A percentile compares a stretch with the other conserved stretches of the same genome.
Evolutionary conservation across 2,329 filamentous ascomycete genomes (phyloP).

Genomic region (Plectosphaerella plurivora): DNA sequence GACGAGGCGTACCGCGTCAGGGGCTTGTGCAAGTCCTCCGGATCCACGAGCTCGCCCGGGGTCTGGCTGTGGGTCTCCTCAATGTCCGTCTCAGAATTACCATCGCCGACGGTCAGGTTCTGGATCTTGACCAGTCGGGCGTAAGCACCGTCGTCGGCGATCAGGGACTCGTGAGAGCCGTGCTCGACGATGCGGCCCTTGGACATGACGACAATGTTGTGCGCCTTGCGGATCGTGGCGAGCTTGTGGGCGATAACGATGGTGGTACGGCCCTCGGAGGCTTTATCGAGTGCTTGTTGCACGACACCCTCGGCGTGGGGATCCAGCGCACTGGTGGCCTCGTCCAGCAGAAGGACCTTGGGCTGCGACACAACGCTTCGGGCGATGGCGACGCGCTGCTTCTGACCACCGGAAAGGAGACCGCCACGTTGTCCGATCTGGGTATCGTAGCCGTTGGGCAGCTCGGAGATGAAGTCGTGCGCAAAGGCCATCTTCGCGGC

Average conservation of each 20-base stretch:
- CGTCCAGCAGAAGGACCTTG: slow-evolving; percentile 58
- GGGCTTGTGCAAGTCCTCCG: slow-evolving; percentile 19
- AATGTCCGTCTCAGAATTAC: slow-evolving; percentile 19
- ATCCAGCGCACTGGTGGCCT: slow-evolving; percentile 56
- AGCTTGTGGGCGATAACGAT: slow-evolving; percentile 60
- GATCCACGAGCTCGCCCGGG: slow-evolving; percentile 2
- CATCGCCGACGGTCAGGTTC: slow-evolving; percentile 25
- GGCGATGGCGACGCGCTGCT: slow-evolving; percentile 59
- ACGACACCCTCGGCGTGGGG: slow-evolving; percentile 40
- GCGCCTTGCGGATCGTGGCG: slow-evolving; percentile 52
- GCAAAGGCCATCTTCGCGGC: slow-evolving; percentile 41
- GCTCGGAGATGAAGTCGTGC: slow-evolving; percentile 39
- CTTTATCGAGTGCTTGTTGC: slow-evolving; percentile 46
- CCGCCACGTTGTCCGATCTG: slow-evolving; percentile 56
- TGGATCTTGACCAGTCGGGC: slow-evolving; percentile 42
- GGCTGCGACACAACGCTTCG: slow-evolving; percentile 35
- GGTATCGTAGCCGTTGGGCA: slow-evolving; percentile 49
- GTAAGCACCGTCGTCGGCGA: slow-evolving; percentile 43
- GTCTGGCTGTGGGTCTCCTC: slow-evolving; percentile 1
- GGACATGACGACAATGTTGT: slow-evolving; percentile 59
- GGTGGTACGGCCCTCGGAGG: slow-evolving; percentile 53
- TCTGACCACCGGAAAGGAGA: slow-evolving; percentile 60
- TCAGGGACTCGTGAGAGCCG: slow-evolving; percentile 53
- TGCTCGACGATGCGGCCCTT: slow-evolving; percentile 54
- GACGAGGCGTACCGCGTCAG: slow-evolving; percentile 24